Percentiles rank a stretch among this genome's conserved stretches.
Evolutionary conservation across 2,329 filamentous ascomycete species (phyloP).

Genomic region (Thyridium curvatum): DNA sequence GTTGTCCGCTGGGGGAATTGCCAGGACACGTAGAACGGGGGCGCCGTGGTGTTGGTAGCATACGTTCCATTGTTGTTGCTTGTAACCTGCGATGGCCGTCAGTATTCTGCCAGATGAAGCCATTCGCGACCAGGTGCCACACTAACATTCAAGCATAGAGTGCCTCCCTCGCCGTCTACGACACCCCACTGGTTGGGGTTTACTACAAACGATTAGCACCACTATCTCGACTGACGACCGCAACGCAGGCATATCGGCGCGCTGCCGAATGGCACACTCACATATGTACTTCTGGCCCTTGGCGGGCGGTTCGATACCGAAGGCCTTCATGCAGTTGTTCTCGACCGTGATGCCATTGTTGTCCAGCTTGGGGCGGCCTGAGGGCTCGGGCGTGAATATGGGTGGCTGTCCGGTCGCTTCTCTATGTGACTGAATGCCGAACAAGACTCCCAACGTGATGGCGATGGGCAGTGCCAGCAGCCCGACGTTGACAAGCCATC

Average conservation of each 20-base stretch:
- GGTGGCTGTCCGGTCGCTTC: constrained; percentile 32
- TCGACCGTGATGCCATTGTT: constrained; percentile 27
- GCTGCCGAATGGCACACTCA: too few species aligned
- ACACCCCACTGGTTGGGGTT: constrained; percentile 52
- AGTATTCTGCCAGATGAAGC: too few species aligned
- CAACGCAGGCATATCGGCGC: too few species aligned
- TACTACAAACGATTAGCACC: too few species aligned
- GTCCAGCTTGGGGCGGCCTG: constrained; percentile 3
- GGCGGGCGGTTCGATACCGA: constrained; percentile 37
- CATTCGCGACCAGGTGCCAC: background rate
- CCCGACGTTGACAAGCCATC: constrained; percentile 42
- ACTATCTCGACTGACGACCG: too few species aligned
- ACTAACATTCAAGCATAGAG: constrained; percentile 48
- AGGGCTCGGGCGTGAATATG: constrained; percentile 30
- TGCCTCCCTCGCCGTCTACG: constrained; percentile 25
- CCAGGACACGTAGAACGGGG: constrained; percentile 47
- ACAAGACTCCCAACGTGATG: constrained; percentile 40
- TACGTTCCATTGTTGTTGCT: constrained; percentile 45
- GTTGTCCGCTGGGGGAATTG: constrained; percentile 34
- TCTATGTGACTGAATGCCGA: constrained; percentile 40
- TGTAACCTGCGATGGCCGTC: constrained; percentile 29
- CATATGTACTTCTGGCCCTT: constrained; percentile 39
- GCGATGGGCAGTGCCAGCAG: constrained; percentile 42
- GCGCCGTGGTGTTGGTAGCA: constrained; percentile 35
- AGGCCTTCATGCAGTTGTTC: constrained; percentile 33